A percentile compares a stretch with the other conserved stretches of the same genome.
Conservation (phyloP, 2,329 filamentous ascomycete species). For the Didymellaceae sp. region DNA sequence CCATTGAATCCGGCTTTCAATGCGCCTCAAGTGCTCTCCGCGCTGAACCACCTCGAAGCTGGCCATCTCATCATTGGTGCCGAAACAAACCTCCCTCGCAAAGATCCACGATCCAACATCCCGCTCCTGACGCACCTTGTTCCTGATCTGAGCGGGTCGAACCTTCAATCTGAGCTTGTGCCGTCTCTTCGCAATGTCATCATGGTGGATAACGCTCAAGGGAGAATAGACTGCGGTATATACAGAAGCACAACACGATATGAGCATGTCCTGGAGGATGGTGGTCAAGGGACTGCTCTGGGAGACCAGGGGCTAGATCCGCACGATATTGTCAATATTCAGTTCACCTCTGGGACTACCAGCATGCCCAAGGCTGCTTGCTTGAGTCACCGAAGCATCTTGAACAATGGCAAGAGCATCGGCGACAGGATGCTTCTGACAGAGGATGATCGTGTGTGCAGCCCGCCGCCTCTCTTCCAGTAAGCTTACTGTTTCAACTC, state of each 20-base stretch:
- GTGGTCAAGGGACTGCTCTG: slow-evolving; percentile 52
- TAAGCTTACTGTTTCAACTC: slow-evolving; percentile 21
- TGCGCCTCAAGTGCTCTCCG: slow-evolving; percentile 75
- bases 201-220: slow-evolving; percentile 77
- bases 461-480: slow-evolving; percentile 64
- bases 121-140: slow-evolving; percentile 63
- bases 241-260: slow-evolving; percentile 52
- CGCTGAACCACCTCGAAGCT: slow-evolving; percentile 75
- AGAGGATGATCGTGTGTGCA: slow-evolving; percentile 71
- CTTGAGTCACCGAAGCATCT: slow-evolving; percentile 80
- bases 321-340: slow-evolving; percentile 86
- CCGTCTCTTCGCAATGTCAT: slow-evolving; percentile 75
- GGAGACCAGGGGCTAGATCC: slow-evolving; percentile 59
- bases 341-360: slow-evolving; percentile 97
- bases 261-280: slow-evolving; percentile 53
- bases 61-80: slow-evolving; percentile 82
- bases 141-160: slow-evolving; percentile 53
- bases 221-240: slow-evolving; percentile 55
- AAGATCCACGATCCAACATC: slow-evolving; percentile 66
- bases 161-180: slow-evolving; percentile 63
- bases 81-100: slow-evolving; percentile 80
- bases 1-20: slow-evolving; percentile 93
- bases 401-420: slow-evolving; percentile 91
- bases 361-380: slow-evolving; percentile 90
- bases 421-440: slow-evolving; percentile 83